Percentiles rank a stretch among this genome's conserved stretches.
phyloP scores from a whole-genome alignment of 257 asterid genomes.

The Henckelia pumila region DNA sequence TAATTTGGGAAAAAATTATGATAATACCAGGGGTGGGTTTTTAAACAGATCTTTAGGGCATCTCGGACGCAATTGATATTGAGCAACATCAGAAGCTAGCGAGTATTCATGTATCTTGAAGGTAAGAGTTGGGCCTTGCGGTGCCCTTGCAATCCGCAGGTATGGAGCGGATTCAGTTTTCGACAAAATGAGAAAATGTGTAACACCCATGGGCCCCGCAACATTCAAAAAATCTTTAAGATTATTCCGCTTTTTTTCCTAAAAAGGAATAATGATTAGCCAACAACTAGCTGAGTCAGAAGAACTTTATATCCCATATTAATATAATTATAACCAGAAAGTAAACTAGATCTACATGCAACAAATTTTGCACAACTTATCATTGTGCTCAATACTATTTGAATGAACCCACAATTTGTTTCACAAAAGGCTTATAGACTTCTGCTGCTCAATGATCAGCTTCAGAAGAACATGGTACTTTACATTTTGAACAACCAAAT shows the following conservation, averaged over 20 bases:
- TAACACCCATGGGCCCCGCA: constrained; percentile 97
- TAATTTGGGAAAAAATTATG: constrained; percentile 8
- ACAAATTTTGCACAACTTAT: no score
- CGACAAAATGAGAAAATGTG: constrained; percentile 86
- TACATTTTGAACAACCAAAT: background rate
- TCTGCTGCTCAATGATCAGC: no score
- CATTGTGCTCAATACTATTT: background rate
- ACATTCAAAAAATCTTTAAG: no score
- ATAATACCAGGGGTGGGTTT: constrained; percentile 81
- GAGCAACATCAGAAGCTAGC: constrained; percentile 69
- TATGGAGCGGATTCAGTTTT: no score
- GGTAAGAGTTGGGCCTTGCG: constrained; percentile 82
- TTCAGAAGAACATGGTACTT: background rate
- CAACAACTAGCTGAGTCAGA: constrained; percentile 14
- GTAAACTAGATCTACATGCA: background rate
- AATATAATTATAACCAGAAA: background rate
- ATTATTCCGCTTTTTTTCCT: no score
- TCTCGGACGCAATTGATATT: constrained; percentile 82
- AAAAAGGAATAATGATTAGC: no score
- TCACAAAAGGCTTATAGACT: background rate
- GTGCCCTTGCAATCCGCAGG: constrained; percentile 80
- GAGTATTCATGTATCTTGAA: constrained; percentile 82
- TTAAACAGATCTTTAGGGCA: constrained; percentile 73
- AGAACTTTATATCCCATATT: background rate
- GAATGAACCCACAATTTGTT: background rate